Evolutionary conservation across 2,329 filamentous ascomycete genomes (phyloP), one percentile per base, ranked within the genome.

Genomic region (Xylariales sp.): DNA sequence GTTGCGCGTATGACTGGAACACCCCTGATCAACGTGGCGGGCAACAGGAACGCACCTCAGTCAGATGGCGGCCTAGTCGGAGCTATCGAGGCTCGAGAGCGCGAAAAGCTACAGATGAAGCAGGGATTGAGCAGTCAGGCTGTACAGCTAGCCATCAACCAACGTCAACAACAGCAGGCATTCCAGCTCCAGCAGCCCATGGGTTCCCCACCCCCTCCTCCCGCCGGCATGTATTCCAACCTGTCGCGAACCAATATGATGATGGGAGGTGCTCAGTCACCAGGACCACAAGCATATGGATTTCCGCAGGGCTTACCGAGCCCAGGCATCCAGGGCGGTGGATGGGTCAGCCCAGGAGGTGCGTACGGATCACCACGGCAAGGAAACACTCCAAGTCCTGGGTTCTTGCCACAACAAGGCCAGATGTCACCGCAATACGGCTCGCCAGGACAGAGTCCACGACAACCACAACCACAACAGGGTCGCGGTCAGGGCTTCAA

Each of bases 1-100:
- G 76, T 95, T n/a, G 86, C 89, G 8, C 80, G 86, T 27, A 73
- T 88, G 51, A 95, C 88, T 1, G 86, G 86, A 1, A 82, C 80
- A 0, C 86, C 89, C 0, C 69, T 95, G 37, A 76, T 94, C 52
- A 80, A 77, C 44, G 69, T 94, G 58, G 76, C 74, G 4, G 74
- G 74, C 37, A 71, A 71, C 38, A 68, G 69, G 47, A 74, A 73
- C 45, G 63, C 67, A 31, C 68, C 69, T 40, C 64, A 71, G 8
- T 59, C 74, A 22, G 77, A 78, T 1, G 66, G 68, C 16, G 83
- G 84, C 0, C 70, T 95, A 1, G 80, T 95, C 5, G 86, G 84
- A 1, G 84, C 86, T 11, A 90, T 95, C 41, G 84, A 88, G 46
- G 77, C 80, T 2, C 78, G 89, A 11, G 87, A 96, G 60, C 80